Conservation (phyloP, 768 basidiomycete species). For the Clathrus columnatus region DNA sequence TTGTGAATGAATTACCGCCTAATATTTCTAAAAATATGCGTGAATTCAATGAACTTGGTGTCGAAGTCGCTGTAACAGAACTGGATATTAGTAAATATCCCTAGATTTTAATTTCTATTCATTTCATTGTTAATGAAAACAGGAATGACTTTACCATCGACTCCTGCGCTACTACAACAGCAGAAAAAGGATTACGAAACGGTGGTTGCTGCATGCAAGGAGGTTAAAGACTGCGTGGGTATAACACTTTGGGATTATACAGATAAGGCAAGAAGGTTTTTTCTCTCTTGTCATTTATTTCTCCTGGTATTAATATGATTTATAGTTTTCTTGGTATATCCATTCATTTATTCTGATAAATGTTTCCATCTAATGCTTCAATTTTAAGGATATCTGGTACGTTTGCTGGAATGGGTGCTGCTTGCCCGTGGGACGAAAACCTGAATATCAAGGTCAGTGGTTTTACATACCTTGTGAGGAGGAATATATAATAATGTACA, state of each 20-base stretch:
- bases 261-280: constrained; percentile 20
- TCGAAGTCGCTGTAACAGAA: constrained; percentile 62
- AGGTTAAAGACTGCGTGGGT: constrained; percentile 27
- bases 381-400: constrained; percentile 22
- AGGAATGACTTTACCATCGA: constrained; percentile 42
- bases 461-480: constrained; percentile 22
- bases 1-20: constrained; percentile 47
- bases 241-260: constrained; percentile 35
- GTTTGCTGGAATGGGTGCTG: constrained; percentile 26
- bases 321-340: neutral
- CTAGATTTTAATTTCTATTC: neutral
- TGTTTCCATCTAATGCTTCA: neutral
- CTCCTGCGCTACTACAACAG: constrained; percentile 38
- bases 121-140: neutral
- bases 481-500: constrained; percentile 18
- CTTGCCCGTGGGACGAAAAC: constrained; percentile 20
- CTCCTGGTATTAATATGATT: neutral
- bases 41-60: constrained; percentile 47
- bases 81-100: constrained; percentile 44
- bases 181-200: constrained; percentile 50
- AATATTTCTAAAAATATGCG: constrained; percentile 37
- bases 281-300: neutral
- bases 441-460: neutral
- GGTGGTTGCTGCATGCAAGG: constrained; percentile 46
- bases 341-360: neutral